These are phyloP conservation scores for Rubia balearica DNA, from an alignment of 305 asterid species.

Conservation along the genomic window DNA sequence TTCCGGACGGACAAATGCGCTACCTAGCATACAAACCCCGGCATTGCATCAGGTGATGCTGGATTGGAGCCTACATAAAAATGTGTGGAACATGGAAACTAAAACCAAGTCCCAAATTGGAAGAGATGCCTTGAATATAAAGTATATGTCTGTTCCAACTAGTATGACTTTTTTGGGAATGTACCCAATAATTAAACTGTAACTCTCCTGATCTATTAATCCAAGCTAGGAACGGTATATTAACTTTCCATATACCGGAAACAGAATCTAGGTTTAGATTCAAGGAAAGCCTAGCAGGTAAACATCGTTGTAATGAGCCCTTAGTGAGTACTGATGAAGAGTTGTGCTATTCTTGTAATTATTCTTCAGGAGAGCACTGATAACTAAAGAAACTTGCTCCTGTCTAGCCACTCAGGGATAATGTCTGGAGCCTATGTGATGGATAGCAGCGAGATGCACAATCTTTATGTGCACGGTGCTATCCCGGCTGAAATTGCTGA, in stretches of 20 bases:
- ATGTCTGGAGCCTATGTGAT: slow-evolving; percentile 42
- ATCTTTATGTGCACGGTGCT: slow-evolving; percentile 40
- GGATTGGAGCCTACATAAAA: not conserved
- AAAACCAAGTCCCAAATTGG: not conserved
- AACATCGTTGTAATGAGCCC: not conserved
- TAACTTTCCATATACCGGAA: not conserved
- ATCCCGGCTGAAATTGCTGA: slow-evolving; percentile 68
- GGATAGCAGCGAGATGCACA: slow-evolving; percentile 36
- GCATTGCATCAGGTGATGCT: not conserved
- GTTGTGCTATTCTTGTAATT: not conserved
- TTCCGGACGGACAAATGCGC: not conserved
- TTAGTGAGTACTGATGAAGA: not conserved
- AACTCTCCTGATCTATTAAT: not conserved
- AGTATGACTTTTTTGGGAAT: not conserved
- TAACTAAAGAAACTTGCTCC: slow-evolving; percentile 6
- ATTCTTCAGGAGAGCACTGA: slow-evolving; percentile 1
- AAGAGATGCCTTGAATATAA: not conserved
- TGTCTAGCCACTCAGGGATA: slow-evolving; percentile 8
- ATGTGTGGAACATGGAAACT: not conserved
- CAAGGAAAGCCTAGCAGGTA: not conserved
- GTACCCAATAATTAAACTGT: not conserved
- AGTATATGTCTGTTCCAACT: not conserved
- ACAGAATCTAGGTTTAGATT: not conserved
- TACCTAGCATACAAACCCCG: not conserved
- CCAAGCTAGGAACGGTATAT: not conserved